Evolutionary conservation across 2,329 filamentous ascomycete genomes (phyloP).

Genomic region (Beauveria scarabaeidicola): DNA sequence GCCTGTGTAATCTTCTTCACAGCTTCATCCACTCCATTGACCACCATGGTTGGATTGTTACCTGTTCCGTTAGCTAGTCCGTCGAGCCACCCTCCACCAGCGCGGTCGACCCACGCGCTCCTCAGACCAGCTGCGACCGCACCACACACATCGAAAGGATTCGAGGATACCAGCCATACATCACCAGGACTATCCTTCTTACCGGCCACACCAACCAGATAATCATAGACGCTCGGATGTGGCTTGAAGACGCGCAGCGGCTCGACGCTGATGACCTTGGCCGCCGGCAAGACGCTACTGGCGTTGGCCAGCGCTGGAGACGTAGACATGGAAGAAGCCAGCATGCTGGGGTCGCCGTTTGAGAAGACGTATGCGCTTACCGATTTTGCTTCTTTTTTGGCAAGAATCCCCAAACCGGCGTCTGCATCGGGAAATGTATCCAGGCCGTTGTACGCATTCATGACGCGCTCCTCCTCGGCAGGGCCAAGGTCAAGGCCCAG

Average conservation of each 20-base stretch:
- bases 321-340: conserved; percentile 48
- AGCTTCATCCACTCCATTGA: conserved; percentile 49
- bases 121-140: conserved; percentile 52
- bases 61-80: conserved; percentile 38
- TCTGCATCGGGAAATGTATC: conserved; percentile 56
- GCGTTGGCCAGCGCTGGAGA: conserved; percentile 47
- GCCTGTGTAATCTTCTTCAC: conserved; percentile 27
- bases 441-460: conserved; percentile 57
- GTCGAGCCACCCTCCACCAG: conserved; percentile 57
- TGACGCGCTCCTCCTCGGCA: conserved; percentile 39
- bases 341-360: conserved; percentile 59
- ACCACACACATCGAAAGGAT: conserved; percentile 66
- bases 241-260: conserved; percentile 56
- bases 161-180: conserved; percentile 63
- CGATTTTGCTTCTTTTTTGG: conserved; percentile 20
- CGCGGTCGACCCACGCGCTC: conserved; percentile 59
- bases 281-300: conserved; percentile 31
- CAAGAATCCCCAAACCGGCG: conserved; percentile 41
- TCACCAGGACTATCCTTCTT: conserved; percentile 35
- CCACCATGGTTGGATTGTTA: conserved; percentile 44
- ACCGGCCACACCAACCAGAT: conserved; percentile 44
- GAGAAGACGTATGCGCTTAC: conserved; percentile 58
- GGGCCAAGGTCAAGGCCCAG: conserved; percentile 35
- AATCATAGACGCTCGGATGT: conserved; percentile 49
- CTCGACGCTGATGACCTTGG: conserved; percentile 53